Evolutionary conservation across 345 rosid genomes (phyloP).

Genomic region (Dipteronia dyeriana): DNA sequence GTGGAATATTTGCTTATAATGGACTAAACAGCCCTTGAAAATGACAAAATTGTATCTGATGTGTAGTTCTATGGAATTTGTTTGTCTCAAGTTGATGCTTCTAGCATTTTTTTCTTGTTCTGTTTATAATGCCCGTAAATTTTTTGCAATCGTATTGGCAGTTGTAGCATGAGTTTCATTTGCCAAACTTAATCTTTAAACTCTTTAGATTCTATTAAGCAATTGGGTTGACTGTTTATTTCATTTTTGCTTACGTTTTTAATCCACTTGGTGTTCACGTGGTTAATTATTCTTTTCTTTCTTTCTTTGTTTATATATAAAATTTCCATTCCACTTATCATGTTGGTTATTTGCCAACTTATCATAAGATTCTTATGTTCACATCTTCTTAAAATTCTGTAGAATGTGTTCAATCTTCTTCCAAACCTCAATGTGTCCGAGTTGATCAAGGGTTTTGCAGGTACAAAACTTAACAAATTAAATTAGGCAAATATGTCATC

Average conservation of each 20-base stretch:
- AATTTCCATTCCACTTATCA: not conserved
- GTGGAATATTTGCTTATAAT: not conserved
- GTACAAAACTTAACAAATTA: slow-evolving; percentile 22
- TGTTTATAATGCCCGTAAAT: not conserved
- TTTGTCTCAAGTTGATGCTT: not conserved
- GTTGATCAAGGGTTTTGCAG: slow-evolving; percentile 70
- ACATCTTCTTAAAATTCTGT: not conserved
- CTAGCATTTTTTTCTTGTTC: not conserved
- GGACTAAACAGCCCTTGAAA: not conserved
- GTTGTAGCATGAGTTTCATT: not conserved
- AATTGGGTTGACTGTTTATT: not conserved
- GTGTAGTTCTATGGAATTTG: not conserved
- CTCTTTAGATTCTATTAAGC: not conserved
- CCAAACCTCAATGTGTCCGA: slow-evolving; percentile 76
- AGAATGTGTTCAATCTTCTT: slow-evolving; percentile 65
- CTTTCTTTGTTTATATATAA: slow-evolving; percentile 14
- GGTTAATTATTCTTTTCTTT: slow-evolving; percentile 3
- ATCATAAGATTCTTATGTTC: not conserved
- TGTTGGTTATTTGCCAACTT: not conserved
- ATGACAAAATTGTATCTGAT: too few relatives aligned
- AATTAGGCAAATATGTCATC: not conserved
- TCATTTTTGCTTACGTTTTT: not conserved
- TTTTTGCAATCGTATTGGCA: not conserved
- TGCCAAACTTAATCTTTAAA: not conserved
- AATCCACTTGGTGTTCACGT: not conserved